Conservation (phyloP, 768 basidiomycete species). For the Exidia glandulosa region DNA sequence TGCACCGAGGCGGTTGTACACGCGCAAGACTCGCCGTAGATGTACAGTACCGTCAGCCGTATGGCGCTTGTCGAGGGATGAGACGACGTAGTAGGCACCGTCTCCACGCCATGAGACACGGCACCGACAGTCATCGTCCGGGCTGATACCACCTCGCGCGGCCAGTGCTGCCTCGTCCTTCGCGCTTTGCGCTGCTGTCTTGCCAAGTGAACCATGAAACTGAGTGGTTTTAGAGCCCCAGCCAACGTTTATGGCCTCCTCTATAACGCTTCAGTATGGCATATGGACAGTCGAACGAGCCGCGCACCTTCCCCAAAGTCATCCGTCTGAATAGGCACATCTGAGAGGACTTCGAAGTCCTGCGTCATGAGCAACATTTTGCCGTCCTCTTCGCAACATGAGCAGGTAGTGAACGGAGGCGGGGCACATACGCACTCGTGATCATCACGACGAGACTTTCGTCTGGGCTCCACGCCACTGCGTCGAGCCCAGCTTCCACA, state of each 20-base stretch:
- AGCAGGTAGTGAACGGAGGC: not conserved
- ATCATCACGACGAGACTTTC: slow-evolving; percentile 74
- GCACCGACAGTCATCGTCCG: slow-evolving; percentile 59
- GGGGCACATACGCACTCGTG: slow-evolving; percentile 42
- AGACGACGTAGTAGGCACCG: slow-evolving; percentile 78
- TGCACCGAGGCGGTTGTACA: slow-evolving; percentile 62
- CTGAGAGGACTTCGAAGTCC: slow-evolving; percentile 79
- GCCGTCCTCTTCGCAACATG: slow-evolving; percentile 40
- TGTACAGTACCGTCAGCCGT: slow-evolving; percentile 13
- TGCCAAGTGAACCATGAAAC: slow-evolving; percentile 93
- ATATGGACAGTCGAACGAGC: not conserved
- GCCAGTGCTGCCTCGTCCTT: slow-evolving; percentile 19
- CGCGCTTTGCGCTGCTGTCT: slow-evolving; percentile 51
- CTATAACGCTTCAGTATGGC: slow-evolving; percentile 26
- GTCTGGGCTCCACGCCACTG: slow-evolving; percentile 87
- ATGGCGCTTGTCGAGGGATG: slow-evolving; percentile 48
- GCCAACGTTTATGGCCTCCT: slow-evolving; percentile 87
- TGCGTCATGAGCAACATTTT: slow-evolving; percentile 84
- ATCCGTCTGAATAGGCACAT: slow-evolving; percentile 53
- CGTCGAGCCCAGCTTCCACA: slow-evolving; percentile 72
- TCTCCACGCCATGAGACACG: slow-evolving; percentile 93
- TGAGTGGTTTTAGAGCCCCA: slow-evolving; percentile 98
- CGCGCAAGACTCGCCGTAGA: slow-evolving; percentile 49
- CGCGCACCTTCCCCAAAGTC: slow-evolving; percentile 82
- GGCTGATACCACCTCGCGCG: slow-evolving; percentile 33